Conservation (phyloP, 2,329 filamentous ascomycete genomes). For the Diplodia intermedia region DNA sequence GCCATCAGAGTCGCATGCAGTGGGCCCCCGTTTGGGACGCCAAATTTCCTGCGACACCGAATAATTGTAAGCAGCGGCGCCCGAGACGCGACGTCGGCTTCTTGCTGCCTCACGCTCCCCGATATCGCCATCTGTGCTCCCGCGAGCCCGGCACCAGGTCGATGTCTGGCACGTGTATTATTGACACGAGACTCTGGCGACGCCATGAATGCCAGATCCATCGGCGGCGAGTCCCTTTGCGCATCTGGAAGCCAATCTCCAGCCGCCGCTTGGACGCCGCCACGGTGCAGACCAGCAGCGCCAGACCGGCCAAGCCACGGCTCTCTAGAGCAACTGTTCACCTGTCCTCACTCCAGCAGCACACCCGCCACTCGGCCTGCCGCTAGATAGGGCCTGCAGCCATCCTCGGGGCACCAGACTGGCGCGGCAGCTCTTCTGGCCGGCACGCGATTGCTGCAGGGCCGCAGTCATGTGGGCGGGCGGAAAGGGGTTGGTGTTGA, state of each 20-base stretch:
- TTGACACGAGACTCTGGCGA: conserved; percentile 15
- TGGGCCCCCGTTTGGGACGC: conserved; percentile 14
- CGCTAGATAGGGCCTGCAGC: not conserved
- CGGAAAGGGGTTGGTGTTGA: conserved; percentile 27
- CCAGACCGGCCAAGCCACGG: not conserved
- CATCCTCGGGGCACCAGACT: conserved; percentile 15
- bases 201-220: conserved; percentile 5
- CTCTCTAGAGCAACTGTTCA: not conserved
- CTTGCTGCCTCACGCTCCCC: conserved; percentile 17
- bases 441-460: not conserved
- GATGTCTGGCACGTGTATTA: conserved; percentile 14
- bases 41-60: conserved; percentile 3
- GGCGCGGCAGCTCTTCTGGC: not conserved
- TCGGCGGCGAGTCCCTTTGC: conserved; percentile 16
- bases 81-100: conserved; percentile 16
- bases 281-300: not conserved
- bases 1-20: conserved; percentile 8
- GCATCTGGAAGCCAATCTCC: conserved; percentile 3
- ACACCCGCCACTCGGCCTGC: not conserved
- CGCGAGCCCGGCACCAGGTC: conserved; percentile 11
- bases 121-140: conserved; percentile 19
- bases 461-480: conserved; percentile 15
- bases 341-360: not conserved
- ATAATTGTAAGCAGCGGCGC: not conserved
- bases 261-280: conserved; percentile 14